These are phyloP conservation scores for Talaromyces stipitatus DNA, from an alignment of 495 filamentous ascomycete species.

Conservation along the genomic window DNA sequence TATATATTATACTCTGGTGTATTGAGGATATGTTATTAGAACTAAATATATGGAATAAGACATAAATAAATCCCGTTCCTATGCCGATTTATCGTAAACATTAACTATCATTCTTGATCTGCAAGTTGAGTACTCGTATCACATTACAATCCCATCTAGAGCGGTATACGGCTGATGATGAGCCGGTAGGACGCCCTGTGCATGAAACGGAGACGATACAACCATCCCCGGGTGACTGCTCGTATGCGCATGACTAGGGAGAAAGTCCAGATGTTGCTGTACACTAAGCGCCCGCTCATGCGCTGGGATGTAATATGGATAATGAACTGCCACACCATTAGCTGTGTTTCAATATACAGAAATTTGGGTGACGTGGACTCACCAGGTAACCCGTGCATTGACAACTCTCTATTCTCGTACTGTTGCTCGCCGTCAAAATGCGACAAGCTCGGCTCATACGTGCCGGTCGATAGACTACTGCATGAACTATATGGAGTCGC, in stretches of 20 bases:
- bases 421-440: not conserved
- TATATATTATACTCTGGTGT: not conserved
- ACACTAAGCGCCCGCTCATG: not conserved
- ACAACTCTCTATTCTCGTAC: not conserved
- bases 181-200: not conserved
- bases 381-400: not conserved
- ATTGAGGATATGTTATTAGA: slow-evolving; percentile 1
- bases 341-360: not conserved
- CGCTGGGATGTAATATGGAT: not conserved
- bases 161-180: not conserved
- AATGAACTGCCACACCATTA: not conserved
- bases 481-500: slow-evolving; percentile 5
- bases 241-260: not conserved
- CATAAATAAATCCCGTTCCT: not conserved
- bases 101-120: not conserved
- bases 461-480: not conserved
- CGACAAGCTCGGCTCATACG: not conserved
- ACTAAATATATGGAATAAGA: not conserved
- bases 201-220: not conserved
- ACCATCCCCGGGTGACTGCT: not conserved
- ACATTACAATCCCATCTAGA: not conserved
- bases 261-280: not conserved
- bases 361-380: not conserved
- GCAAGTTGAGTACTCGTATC: too few species aligned
- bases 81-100: not conserved